These are phyloP conservation scores for Diaporthe amygdali DNA, from an alignment of 2,329 filamentous ascomycete species.

Conservation along the genomic window DNA sequence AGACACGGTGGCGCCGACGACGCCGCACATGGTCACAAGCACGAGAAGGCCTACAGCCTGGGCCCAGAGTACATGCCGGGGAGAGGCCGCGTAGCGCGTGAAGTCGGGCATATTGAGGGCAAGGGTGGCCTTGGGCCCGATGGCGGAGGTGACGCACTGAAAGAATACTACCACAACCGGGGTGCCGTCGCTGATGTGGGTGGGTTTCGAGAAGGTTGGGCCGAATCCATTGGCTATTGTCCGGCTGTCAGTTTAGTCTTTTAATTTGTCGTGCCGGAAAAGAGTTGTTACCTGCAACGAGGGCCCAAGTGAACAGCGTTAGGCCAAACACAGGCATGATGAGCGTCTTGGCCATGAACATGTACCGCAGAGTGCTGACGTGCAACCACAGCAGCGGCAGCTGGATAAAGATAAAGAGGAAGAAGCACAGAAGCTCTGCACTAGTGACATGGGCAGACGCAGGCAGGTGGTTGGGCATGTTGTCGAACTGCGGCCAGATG, in stretches of 20 bases:
- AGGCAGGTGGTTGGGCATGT: slow-evolving; percentile 57
- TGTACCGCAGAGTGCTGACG: slow-evolving; percentile 16
- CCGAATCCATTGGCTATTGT: slow-evolving; percentile 30
- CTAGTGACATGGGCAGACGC: slow-evolving; percentile 58
- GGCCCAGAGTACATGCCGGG: slow-evolving; percentile 41
- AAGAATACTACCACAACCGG: slow-evolving; percentile 1
- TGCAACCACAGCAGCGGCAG: slow-evolving; percentile 59
- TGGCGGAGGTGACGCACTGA: slow-evolving; percentile 45
- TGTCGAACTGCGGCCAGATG: slow-evolving; percentile 60
- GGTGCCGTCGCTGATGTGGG: slow-evolving; percentile 48
- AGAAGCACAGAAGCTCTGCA: slow-evolving; percentile 50
- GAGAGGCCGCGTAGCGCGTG: slow-evolving; percentile 43
- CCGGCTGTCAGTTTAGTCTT: neutral
- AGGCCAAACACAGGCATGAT: slow-evolving; percentile 58
- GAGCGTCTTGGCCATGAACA: slow-evolving; percentile 54
- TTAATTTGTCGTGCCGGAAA: neutral
- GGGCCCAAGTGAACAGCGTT: slow-evolving; percentile 9
- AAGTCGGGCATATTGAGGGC: slow-evolving; percentile 61
- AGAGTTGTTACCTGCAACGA: neutral
- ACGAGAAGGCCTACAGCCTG: slow-evolving; percentile 51
- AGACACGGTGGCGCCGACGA: slow-evolving; percentile 63
- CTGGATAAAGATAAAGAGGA: slow-evolving; percentile 63
- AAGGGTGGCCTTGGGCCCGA: slow-evolving; percentile 46
- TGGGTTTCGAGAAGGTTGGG: slow-evolving; percentile 39
- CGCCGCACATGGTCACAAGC: slow-evolving; percentile 52